phyloP scores from a whole-genome alignment of 345 rosid species.

The Eucalyptus cladocalyx region DNA sequence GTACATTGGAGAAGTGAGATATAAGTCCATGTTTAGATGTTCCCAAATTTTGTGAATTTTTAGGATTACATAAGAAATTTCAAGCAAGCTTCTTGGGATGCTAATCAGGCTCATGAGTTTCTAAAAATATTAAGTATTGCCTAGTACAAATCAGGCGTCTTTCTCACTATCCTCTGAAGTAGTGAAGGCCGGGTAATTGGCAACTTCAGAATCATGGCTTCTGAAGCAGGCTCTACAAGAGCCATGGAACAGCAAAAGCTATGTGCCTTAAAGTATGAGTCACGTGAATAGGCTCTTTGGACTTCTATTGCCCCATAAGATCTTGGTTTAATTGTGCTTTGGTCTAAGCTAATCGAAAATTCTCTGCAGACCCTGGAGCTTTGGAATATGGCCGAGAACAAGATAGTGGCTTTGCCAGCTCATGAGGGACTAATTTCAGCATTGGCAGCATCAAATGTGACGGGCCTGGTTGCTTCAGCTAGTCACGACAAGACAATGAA shows the following conservation, averaged over 20 bases:
- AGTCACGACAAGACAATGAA: constrained; percentile 86
- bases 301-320: not conserved
- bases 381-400: constrained; percentile 84
- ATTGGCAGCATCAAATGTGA: constrained; percentile 53
- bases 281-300: not conserved
- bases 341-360: not conserved
- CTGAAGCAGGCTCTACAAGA: not conserved
- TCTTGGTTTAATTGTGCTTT: not conserved
- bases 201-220: not conserved
- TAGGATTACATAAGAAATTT: not conserved
- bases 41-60: not conserved
- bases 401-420: constrained; percentile 68
- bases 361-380: constrained; percentile 73
- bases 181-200: not conserved
- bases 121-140: not conserved
- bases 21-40: not conserved
- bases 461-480: constrained; percentile 91
- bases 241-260: not conserved
- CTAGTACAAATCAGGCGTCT: not conserved
- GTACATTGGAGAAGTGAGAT: not conserved
- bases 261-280: not conserved
- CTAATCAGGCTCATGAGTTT: not conserved
- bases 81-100: not conserved
- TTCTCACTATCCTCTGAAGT: not conserved
- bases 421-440: constrained; percentile 83